These are phyloP conservation scores for Uronychia binucleata DNA, from an alignment of 73 alveolate genomes.

Conservation along the genomic window DNA sequence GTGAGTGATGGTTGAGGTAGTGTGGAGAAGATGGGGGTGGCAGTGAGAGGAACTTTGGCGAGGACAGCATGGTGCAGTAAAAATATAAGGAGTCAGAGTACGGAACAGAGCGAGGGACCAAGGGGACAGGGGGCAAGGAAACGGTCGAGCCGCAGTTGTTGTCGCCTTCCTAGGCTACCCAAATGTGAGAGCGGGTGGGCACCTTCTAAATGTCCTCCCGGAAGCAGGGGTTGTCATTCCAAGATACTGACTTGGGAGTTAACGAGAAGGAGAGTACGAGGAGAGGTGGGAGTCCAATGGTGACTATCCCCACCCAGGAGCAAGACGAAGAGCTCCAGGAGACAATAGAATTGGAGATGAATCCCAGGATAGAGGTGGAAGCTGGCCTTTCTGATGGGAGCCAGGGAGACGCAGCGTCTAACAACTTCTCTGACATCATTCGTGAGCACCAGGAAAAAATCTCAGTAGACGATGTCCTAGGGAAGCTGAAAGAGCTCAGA, in stretches of 20 bases:
- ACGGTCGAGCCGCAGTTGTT: not conserved
- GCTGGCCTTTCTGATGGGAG: constrained; percentile 1
- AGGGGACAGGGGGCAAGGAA: not conserved
- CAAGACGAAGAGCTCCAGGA: not conserved
- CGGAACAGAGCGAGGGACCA: not conserved
- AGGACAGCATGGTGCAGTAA: not conserved
- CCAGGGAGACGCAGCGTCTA: not conserved
- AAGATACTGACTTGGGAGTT: not conserved
- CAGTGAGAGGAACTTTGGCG: not conserved
- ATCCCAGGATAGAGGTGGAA: not conserved
- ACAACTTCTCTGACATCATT: not conserved
- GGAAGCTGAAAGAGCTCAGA: not conserved
- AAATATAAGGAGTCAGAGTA: not conserved
- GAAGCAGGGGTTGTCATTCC: not conserved
- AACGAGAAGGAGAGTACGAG: not conserved
- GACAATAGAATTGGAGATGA: not conserved
- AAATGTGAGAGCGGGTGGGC: not conserved
- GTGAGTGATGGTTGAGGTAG: no score
- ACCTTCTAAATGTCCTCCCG: not conserved
- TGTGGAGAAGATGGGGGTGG: no score
- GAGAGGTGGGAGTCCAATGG: not conserved
- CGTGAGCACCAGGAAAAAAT: not conserved
- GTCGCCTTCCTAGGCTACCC: not conserved
- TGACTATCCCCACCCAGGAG: not conserved
- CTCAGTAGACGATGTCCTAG: not conserved